These are phyloP conservation scores for Arthrobotrys megalospora DNA, from an alignment of 2,329 filamentous ascomycete species.

Conservation along the genomic window DNA sequence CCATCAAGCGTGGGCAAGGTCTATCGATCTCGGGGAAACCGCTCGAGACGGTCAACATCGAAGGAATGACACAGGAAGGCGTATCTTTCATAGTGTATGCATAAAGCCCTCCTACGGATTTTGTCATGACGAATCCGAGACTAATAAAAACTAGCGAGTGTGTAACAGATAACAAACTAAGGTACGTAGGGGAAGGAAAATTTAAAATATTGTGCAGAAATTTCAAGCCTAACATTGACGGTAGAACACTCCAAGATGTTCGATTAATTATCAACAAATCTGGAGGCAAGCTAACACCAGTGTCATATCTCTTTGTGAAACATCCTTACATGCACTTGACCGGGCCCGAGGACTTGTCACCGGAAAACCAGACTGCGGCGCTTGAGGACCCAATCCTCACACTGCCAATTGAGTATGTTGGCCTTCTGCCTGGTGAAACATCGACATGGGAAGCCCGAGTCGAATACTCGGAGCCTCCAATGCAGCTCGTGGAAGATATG, in stretches of 20 bases:
- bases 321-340: conserved; percentile 72
- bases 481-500: conserved; percentile 59
- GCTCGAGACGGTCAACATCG: conserved; percentile 83
- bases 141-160: conserved; percentile 61
- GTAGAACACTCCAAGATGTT: conserved; percentile 80
- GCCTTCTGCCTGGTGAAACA: conserved; percentile 43
- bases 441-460: conserved; percentile 56
- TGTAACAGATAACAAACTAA: conserved; percentile 64
- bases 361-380: conserved; percentile 36
- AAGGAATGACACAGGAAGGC: conserved; percentile 82
- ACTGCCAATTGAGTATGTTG: conserved; percentile 52
- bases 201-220: conserved; percentile 69
- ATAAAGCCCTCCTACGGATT: conserved; percentile 29
- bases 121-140: conserved; percentile 25
- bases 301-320: conserved; percentile 86
- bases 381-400: conserved; percentile 49
- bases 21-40: conserved; percentile 80
- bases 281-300: conserved; percentile 80
- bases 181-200: conserved; percentile 55
- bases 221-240: conserved; percentile 86
- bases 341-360: conserved; percentile 44
- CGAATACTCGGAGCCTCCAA: conserved; percentile 48
- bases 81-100: conserved; percentile 82
- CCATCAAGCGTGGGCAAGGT: conserved; percentile 90
- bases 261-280: conserved; percentile 79